Percentiles rank a stretch among this genome's conserved stretches.
These are phyloP conservation scores for Diaporthe sp. DNA, from an alignment of 2,329 filamentous ascomycete species.

Conservation along the genomic window DNA sequence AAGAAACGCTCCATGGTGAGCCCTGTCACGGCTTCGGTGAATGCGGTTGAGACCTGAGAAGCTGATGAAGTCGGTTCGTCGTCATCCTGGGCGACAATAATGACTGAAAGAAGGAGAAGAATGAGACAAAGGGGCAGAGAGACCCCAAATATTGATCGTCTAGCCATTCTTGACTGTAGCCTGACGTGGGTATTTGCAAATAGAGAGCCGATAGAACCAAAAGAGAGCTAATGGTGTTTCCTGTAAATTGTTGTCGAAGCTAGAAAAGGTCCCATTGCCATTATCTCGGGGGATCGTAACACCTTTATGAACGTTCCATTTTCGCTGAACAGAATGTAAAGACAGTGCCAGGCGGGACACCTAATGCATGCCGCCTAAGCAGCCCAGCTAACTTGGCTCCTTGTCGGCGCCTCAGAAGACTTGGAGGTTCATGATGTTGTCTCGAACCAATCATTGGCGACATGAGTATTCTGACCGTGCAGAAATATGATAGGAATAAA, in stretches of 20 bases:
- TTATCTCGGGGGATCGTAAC: background rate
- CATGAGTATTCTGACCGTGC: background rate
- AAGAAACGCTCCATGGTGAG: constrained; percentile 56
- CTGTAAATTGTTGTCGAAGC: too few relatives aligned
- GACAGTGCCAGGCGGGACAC: background rate
- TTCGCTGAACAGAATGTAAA: too few relatives aligned
- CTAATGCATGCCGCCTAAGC: background rate
- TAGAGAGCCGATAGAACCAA: too few relatives aligned
- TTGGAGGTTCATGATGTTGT: constrained; percentile 2
- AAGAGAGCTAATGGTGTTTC: background rate
- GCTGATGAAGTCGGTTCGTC: constrained; percentile 15
- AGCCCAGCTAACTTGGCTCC: constrained; percentile 21
- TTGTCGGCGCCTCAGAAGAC: constrained; percentile 1
- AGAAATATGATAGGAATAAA: constrained; percentile 2
- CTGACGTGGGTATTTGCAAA: background rate
- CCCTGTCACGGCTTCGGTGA: constrained; percentile 51
- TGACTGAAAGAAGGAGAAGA: background rate
- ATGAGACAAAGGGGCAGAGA: background rate
- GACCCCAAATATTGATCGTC: background rate
- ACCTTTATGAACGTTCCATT: background rate
- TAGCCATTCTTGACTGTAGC: background rate
- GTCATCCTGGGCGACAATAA: background rate
- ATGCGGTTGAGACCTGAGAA: constrained; percentile 39
- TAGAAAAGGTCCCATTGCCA: background rate
- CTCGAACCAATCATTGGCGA: background rate